Evolutionary conservation across 768 basidiomycete species (phyloP).

Genomic region (Amanita jacksonii): DNA sequence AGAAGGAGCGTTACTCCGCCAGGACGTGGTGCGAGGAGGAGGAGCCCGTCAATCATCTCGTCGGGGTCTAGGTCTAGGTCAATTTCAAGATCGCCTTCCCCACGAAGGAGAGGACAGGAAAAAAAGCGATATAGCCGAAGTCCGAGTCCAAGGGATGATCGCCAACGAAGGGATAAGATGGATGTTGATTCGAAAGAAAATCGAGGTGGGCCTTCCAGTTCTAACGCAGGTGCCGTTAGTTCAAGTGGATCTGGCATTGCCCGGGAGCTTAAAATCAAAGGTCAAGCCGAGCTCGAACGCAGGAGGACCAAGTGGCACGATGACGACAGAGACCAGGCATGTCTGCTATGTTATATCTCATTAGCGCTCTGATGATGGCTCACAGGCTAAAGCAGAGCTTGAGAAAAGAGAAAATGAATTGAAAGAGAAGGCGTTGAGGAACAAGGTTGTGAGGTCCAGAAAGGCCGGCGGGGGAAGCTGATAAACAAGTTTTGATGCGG

Average conservation of each 20-base stretch:
- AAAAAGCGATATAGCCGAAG: slow-evolving; percentile 3
- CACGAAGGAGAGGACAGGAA: slow-evolving; percentile 3
- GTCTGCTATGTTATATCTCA: slow-evolving; percentile 1
- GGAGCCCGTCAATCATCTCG: background rate
- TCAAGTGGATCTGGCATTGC: slow-evolving; percentile 15
- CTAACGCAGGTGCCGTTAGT: slow-evolving; percentile 7
- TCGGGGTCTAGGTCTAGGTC: slow-evolving; percentile 16
- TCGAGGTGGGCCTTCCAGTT: slow-evolving; percentile 29
- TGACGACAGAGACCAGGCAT: slow-evolving; percentile 19
- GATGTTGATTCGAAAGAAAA: slow-evolving; percentile 8
- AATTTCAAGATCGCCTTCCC: slow-evolving; percentile 20
- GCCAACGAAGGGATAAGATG: slow-evolving; percentile 2
- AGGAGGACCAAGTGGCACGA: slow-evolving; percentile 46
- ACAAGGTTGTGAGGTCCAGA: slow-evolving; percentile 69
- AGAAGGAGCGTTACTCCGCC: slow-evolving; percentile 25
- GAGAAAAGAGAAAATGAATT: slow-evolving; percentile 68
- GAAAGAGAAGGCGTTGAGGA: slow-evolving; percentile 73
- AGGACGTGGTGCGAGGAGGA: slow-evolving; percentile 10
- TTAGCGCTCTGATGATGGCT: slow-evolving; percentile 12
- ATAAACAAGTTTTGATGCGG: no score
- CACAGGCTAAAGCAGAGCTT: slow-evolving; percentile 34
- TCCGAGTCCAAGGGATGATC: background rate
- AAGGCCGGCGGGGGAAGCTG: no score
- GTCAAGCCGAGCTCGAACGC: slow-evolving; percentile 50
- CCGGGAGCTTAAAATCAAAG: slow-evolving; percentile 67